Conservation (phyloP, 2,329 filamentous ascomycete genomes). For the Hypoxylon sp. region DNA sequence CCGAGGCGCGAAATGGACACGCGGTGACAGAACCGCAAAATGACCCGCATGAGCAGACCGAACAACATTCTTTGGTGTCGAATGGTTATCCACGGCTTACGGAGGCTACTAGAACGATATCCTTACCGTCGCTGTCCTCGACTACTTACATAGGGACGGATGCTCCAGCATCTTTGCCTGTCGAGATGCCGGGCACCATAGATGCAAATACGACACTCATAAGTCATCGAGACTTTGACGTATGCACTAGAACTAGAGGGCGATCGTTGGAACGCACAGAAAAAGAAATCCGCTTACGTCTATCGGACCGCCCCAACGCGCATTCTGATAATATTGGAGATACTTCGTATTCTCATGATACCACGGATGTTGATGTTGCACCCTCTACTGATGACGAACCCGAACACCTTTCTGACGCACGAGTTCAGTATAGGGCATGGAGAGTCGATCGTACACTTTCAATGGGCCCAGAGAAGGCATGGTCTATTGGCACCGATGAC, state of each 20-base stretch:
- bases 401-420: conserved; percentile 47
- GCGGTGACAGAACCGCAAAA: conserved; percentile 51
- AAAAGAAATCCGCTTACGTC: conserved; percentile 57
- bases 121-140: conserved; percentile 50
- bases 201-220: conserved; percentile 55
- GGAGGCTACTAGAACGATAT: conserved; percentile 53
- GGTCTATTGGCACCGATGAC: conserved; percentile 72
- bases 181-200: conserved; percentile 53
- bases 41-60: conserved; percentile 56
- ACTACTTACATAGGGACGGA: conserved; percentile 35
- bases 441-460: conserved; percentile 61
- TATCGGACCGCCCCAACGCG: conserved; percentile 49
- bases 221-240: conserved; percentile 56
- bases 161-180: conserved; percentile 44
- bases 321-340: conserved; percentile 54
- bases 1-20: conserved; percentile 40
- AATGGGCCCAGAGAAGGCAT: conserved; percentile 69
- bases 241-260: conserved; percentile 54
- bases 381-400: conserved; percentile 43
- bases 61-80: conserved; percentile 58
- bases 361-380: conserved; percentile 27
- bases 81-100: conserved; percentile 54
- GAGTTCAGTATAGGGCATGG: conserved; percentile 56
- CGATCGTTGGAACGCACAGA: conserved; percentile 61
- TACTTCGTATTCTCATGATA: conserved; percentile 52